These are phyloP conservation scores for Candida endomychidarum DNA, from an alignment of 805 yeast genomes.

Conservation along the genomic window DNA sequence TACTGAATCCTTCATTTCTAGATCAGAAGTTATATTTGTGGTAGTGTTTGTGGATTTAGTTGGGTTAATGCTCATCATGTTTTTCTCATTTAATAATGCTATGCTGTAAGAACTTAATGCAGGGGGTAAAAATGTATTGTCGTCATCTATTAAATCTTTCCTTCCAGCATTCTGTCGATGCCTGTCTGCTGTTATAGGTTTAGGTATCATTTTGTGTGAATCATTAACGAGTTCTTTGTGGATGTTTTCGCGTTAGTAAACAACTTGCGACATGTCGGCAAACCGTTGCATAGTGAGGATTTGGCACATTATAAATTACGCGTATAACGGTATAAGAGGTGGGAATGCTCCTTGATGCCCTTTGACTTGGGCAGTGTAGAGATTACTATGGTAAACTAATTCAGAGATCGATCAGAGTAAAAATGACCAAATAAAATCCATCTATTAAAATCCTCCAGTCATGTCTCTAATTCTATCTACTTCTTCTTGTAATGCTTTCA, in stretches of 20 bases:
- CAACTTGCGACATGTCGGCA: slow-evolving; percentile 1
- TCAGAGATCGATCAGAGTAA: too few relatives aligned
- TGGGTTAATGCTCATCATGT: slow-evolving; percentile 4
- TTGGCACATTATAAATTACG: too few relatives aligned
- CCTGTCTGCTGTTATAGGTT: slow-evolving; percentile 12
- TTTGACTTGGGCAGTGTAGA: too few relatives aligned
- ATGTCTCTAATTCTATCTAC: slow-evolving; percentile 55
- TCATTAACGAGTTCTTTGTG: slow-evolving; percentile 5
- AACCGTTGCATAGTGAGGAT: too few relatives aligned
- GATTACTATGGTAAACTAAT: too few relatives aligned
- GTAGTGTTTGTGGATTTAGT: too few relatives aligned
- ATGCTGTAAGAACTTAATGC: slow-evolving; percentile 58
- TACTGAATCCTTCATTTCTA: slow-evolving; percentile 10
- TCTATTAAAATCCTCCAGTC: slow-evolving; percentile 43
- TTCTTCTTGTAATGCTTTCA: slow-evolving; percentile 67
- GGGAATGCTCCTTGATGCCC: too few relatives aligned
- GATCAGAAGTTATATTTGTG: slow-evolving; percentile 1
- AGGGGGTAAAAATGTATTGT: slow-evolving; percentile 57
- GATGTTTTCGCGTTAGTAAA: slow-evolving; percentile 7
- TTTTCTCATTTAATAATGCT: slow-evolving; percentile 45
- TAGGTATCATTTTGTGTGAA: slow-evolving; percentile 13
- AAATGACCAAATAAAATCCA: not conserved
- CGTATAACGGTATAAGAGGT: too few relatives aligned
- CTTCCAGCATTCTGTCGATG: slow-evolving; percentile 12
- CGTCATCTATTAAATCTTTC: slow-evolving; percentile 37